Percentiles rank a stretch among this genome's conserved stretches.
These are phyloP conservation scores for Gyromitra esculenta DNA, from an alignment of 2,329 filamentous ascomycete species.

Conservation along the genomic window DNA sequence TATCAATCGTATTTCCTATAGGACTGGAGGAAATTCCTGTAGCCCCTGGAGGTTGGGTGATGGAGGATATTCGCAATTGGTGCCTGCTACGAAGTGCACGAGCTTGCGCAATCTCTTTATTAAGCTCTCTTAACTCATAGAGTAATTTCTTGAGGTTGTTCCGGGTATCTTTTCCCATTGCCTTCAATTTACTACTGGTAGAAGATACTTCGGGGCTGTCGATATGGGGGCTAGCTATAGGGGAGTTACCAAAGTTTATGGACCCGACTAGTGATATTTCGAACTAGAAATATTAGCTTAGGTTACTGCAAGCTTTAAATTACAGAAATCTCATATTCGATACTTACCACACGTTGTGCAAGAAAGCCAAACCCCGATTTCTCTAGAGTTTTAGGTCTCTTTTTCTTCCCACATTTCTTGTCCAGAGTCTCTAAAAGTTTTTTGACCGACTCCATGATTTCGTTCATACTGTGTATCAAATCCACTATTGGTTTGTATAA, in stretches of 20 bases:
- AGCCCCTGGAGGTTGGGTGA: neutral
- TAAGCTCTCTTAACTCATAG: neutral
- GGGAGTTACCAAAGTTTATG: neutral
- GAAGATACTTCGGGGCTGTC: neutral
- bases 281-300: neutral
- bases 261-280: neutral
- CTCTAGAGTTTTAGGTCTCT: neutral
- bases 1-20: neutral
- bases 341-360: neutral
- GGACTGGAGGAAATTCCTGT: neutral
- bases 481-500: neutral
- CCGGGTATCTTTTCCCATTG: neutral
- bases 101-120: slow-evolving; percentile 5
- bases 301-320: neutral
- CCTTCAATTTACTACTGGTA: neutral
- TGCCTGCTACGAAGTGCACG: neutral
- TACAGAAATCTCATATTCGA: neutral
- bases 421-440: neutral
- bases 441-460: neutral
- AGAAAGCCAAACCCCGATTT: neutral
- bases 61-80: neutral
- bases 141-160: neutral
- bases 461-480: neutral
- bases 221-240: neutral
- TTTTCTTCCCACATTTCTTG: neutral